These are phyloP conservation scores for Candida taoyuanica DNA, from an alignment of 805 yeast genomes.

Conservation along the genomic window DNA sequence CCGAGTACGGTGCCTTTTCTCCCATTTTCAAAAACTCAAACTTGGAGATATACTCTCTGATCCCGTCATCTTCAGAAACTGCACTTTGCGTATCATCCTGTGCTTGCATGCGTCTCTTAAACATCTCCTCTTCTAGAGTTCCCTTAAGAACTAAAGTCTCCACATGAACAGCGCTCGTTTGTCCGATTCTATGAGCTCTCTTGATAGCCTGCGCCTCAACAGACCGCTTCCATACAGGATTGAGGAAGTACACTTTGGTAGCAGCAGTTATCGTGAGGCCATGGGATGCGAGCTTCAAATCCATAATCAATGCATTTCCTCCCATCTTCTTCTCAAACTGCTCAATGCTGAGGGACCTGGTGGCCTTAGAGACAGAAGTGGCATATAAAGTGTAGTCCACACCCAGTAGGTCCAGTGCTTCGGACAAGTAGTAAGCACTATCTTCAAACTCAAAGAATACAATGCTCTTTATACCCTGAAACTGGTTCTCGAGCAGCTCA, in stretches of 20 bases:
- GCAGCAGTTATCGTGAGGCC: slow-evolving; percentile 67
- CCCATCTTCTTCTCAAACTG: slow-evolving; percentile 42
- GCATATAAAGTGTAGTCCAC: slow-evolving; percentile 60
- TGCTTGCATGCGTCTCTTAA: slow-evolving; percentile 32
- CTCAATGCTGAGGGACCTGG: slow-evolving; percentile 49
- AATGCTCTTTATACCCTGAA: slow-evolving; percentile 44
- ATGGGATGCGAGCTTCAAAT: slow-evolving; percentile 60
- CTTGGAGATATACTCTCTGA: slow-evolving; percentile 49
- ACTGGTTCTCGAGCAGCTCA: slow-evolving; percentile 48
- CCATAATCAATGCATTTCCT: slow-evolving; percentile 60
- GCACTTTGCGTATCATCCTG: slow-evolving; percentile 28
- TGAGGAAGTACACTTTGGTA: slow-evolving; percentile 63
- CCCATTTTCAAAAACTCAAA: slow-evolving; percentile 41
- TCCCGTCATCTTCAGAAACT: slow-evolving; percentile 55
- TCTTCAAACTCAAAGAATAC: slow-evolving; percentile 71
- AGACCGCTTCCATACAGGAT: slow-evolving; percentile 66
- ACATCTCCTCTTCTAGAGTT: slow-evolving; percentile 68
- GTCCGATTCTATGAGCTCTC: slow-evolving; percentile 76
- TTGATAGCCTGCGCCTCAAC: slow-evolving; percentile 74
- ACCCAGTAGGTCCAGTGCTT: slow-evolving; percentile 57
- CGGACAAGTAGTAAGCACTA: slow-evolving; percentile 63
- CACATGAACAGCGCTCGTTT: slow-evolving; percentile 56
- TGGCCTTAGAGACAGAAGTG: slow-evolving; percentile 45
- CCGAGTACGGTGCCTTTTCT: slow-evolving; percentile 11
- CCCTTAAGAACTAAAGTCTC: slow-evolving; percentile 60